Conservation (phyloP, 306 rosid species). For the Sphenostylis stenocarpa region DNA sequence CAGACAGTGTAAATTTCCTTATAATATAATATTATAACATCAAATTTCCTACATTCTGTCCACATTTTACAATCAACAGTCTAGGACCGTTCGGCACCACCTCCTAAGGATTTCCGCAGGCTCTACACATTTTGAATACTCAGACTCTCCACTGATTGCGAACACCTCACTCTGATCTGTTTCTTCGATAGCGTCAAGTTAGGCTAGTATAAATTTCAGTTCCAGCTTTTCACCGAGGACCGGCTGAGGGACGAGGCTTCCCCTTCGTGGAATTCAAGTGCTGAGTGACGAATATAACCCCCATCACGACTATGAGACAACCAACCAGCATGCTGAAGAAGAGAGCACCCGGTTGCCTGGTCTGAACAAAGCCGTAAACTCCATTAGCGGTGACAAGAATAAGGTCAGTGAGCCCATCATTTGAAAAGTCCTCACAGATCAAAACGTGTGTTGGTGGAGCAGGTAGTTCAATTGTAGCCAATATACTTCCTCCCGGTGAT, state of each 20-base stretch:
- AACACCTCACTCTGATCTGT: not conserved
- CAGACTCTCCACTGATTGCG: constrained; percentile 9
- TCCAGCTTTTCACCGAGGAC: constrained; percentile 46
- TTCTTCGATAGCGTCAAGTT: constrained; percentile 25
- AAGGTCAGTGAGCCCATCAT: constrained; percentile 92
- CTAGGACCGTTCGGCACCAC: not conserved
- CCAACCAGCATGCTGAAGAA: constrained; percentile 96
- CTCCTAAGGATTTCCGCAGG: constrained; percentile 5
- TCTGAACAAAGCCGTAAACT: constrained; percentile 90
- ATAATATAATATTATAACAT: constrained; percentile 22
- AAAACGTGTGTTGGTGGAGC: constrained; percentile 81
- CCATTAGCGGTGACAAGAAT: constrained; percentile 82
- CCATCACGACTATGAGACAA: constrained; percentile 91
- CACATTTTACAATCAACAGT: constrained; percentile 25
- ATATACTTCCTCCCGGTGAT: constrained; percentile 81
- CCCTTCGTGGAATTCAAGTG: constrained; percentile 84
- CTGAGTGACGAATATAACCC: constrained; percentile 82
- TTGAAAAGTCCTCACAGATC: constrained; percentile 85
- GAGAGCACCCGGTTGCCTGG: constrained; percentile 96
- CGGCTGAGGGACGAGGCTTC: constrained; percentile 77
- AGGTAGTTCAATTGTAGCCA: constrained; percentile 79
- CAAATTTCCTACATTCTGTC: constrained; percentile 32
- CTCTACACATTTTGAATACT: constrained; percentile 13
- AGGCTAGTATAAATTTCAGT: not conserved
- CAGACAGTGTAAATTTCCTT: not conserved